Evolutionary conservation across 306 rosid genomes (phyloP), one percentile per base, ranked within the genome.

Genomic region (Cucumis melo): DNA sequence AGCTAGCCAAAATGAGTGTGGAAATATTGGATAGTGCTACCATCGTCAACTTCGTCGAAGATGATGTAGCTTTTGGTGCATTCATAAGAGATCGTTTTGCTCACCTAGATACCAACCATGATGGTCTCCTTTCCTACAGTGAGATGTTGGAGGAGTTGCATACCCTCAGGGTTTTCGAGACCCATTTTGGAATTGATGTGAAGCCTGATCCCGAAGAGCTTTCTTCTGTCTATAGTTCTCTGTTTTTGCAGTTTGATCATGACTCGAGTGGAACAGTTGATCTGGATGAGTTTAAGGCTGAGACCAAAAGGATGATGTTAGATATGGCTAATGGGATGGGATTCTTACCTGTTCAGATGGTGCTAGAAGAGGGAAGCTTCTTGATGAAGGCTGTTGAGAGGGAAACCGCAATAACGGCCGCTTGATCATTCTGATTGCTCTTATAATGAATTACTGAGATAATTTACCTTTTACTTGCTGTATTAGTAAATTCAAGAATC

Each of bases 321-420:
- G 94, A 90, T 53, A 86, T 90, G 96, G 91, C 96, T 7, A 86
- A 83, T 53, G 91, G 91, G 42, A 64, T 92, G 83, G 96, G 94
- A 5, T 86, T 85, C 88, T 76, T 84, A 80, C 92, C 96, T 11
- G 42, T 92, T 78, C 96, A 88, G 77, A 92, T 89, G 96, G 83
- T 82, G 41, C 32, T 88, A 57, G 95, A 88, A 85, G 85, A 87
- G 81, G 90, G 80, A 21, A 81, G 96, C 80, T 77, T 86, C 63
- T 80, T 92, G 56, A 89, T 80, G 82, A 86, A 77, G 77, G 97
- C 93, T 42, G 96, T 88, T 42, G 93, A 92, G 59, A 82, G 79
- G 11, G 97, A 91, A 79, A 77, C 23, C 65, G 64, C 62, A 12
- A 75, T 78, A 58, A 24, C 72, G 12, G 64, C 65, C 7, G 81